Evolutionary conservation across 2,329 filamentous ascomycete genomes (phyloP).

Genomic region (Xylaria sp.): DNA sequence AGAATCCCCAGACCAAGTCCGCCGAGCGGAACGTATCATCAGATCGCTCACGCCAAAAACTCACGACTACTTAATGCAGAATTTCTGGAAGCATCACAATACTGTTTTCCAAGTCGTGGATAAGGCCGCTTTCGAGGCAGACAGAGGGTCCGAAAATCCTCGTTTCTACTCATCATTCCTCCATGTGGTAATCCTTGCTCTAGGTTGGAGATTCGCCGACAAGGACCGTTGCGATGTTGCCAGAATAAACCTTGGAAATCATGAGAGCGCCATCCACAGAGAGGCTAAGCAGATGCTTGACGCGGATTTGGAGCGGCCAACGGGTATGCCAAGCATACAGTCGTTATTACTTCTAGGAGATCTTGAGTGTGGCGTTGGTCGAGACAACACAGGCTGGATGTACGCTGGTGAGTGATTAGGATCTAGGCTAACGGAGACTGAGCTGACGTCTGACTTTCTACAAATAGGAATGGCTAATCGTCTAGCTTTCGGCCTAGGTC

Average conservation of each 20-base stretch:
- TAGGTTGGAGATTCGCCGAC: slow-evolving; percentile 29
- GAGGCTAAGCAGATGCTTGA: slow-evolving; percentile 31
- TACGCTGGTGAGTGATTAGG: slow-evolving; percentile 24
- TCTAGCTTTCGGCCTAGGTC: slow-evolving; percentile 26
- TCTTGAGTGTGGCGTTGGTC: slow-evolving; percentile 29
- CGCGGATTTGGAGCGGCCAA: slow-evolving; percentile 25
- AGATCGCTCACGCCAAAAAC: slow-evolving; percentile 30
- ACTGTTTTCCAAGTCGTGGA: slow-evolving; percentile 27
- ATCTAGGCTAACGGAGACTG: too few species aligned
- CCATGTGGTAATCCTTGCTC: slow-evolving; percentile 27
- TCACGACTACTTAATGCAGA: slow-evolving; percentile 29
- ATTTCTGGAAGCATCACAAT: slow-evolving; percentile 29
- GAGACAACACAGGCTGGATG: slow-evolving; percentile 29
- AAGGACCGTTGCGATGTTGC: slow-evolving; percentile 26
- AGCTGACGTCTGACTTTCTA: background rate
- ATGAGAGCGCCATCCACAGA: slow-evolving; percentile 26
- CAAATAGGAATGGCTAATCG: slow-evolving; percentile 28
- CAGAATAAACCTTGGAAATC: slow-evolving; percentile 24
- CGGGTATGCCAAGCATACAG: slow-evolving; percentile 25
- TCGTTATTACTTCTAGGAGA: slow-evolving; percentile 28
- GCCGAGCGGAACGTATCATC: slow-evolving; percentile 30
- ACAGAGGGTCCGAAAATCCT: slow-evolving; percentile 27
- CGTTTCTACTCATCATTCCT: slow-evolving; percentile 28
- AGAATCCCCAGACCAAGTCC: slow-evolving; percentile 23
- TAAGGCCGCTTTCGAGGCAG: slow-evolving; percentile 25